Base-by-base conservation (phyloP, 192 early-diverging fungal species). In the Entomortierella chlamydospora region DNA sequence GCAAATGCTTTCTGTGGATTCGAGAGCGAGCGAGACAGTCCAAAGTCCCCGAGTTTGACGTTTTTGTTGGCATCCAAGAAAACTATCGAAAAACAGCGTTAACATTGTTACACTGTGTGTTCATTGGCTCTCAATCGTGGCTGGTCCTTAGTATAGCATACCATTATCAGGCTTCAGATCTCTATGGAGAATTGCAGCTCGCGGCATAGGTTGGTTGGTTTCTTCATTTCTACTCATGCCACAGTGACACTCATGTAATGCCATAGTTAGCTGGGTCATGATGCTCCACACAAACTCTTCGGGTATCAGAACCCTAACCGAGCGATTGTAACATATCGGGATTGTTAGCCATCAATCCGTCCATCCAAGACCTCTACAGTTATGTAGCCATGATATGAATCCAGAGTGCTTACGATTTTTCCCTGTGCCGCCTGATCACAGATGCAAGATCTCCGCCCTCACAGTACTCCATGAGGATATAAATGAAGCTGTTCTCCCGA, bases 391-490 rank as follows among this genome's bases (percentile, higher is more conserved):
- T n/a, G n/a, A n/a, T n/a, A n/a, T n/a, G n/a, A n/a, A n/a, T n/a
- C n/a, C n/a, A n/a, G n/a, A n/a, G n/a, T 52, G 47, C 65, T 23
- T 82, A 87, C 86, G 34, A 56, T 61, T 84, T 85, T 53, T 91
- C 88, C 61, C 81, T 88, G 72, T 88, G 91, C 31, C 85, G 82
- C 72, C 83, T 81, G 62, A 93, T 92, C 39, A 93, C 83, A 2
- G 83, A 68, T 9, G 92, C 84, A 31, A 93, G 81, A 77, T 94
- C 91, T 0, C 89, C 91, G 39, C 90, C 90, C 73, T 93, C 91
- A 63, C 91, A 93, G 74, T 91, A 91, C 63, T 93, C 91, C 93
- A 94, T 94, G 45, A 93, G 83, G 53, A 94, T 94, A 73, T 93
- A 91, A 12, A 94, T 92, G 70, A 89, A 76, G 61, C 77, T 88